phyloP scores from a whole-genome alignment of 257 asterid species.

The Buddleja alternifolia region DNA sequence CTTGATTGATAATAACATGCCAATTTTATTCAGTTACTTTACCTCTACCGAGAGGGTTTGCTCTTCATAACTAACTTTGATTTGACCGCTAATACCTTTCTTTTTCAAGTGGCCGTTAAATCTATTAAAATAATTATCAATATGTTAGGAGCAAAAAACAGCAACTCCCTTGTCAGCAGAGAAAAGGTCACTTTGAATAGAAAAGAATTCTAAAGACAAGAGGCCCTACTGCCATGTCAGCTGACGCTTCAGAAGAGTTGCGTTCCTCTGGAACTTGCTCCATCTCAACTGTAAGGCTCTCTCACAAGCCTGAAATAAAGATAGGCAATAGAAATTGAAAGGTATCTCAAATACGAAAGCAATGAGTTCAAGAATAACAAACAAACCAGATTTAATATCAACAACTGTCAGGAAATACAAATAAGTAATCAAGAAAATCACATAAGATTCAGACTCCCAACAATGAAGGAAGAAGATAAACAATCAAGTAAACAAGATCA shows the following conservation, averaged over 20 bases:
- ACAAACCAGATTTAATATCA: constrained; percentile 12
- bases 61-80: constrained; percentile 70
- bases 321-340: not conserved
- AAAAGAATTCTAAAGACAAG: constrained; percentile 29
- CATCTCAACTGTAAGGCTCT: constrained; percentile 59
- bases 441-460: constrained; percentile 21
- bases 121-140: constrained; percentile 41
- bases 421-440: constrained; percentile 1
- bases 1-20: constrained; percentile 14
- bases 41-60: constrained; percentile 91
- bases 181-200: constrained; percentile 12
- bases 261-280: constrained; percentile 74
- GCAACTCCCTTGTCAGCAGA: constrained; percentile 15
- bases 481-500: constrained; percentile 1
- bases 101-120: constrained; percentile 85
- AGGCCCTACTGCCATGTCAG: constrained; percentile 83
- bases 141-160: constrained; percentile 24
- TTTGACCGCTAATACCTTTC: constrained; percentile 86
- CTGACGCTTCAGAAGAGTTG: constrained; percentile 72
- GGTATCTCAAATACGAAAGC: constrained; percentile 19
- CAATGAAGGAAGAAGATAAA: not conserved
- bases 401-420: not conserved
- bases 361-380: constrained; percentile 4
- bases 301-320: constrained; percentile 65
- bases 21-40: constrained; percentile 33